phyloP scores from a whole-genome alignment of 176 grass and related monocot species.

The Carex littledalei region DNA sequence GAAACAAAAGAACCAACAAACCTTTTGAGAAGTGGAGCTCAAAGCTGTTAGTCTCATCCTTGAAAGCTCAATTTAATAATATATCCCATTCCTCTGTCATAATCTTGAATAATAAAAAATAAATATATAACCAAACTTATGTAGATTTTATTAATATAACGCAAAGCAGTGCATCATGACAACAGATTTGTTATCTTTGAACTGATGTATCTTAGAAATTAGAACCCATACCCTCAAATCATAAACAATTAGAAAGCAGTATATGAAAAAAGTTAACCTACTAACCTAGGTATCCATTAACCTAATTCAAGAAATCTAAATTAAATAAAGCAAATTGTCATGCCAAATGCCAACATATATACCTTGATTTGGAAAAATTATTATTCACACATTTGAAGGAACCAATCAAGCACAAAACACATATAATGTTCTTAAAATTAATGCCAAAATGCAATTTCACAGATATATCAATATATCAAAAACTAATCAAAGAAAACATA shows the following conservation, averaged over 20 bases:
- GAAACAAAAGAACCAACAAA: constrained; percentile 20
- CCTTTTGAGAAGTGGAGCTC: not conserved
- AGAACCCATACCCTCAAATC: not conserved
- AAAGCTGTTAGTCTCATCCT: not conserved
- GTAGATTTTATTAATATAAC: not conserved
- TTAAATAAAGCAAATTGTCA: not conserved
- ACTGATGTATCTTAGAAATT: not conserved
- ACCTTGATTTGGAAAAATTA: constrained; percentile 11
- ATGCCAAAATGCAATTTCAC: constrained; percentile 6
- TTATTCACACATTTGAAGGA: constrained; percentile 1
- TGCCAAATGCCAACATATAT: not conserved
- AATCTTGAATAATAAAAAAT: not conserved
- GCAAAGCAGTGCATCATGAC: too few species aligned
- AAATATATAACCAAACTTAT: not conserved
- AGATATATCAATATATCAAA: constrained; percentile 24
- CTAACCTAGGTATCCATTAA: not conserved
- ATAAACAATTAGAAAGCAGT: not conserved
- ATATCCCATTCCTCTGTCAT: not conserved
- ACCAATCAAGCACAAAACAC: not conserved
- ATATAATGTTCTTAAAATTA: not conserved
- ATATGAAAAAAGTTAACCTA: not conserved
- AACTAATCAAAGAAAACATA: constrained; percentile 4
- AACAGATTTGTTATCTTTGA: not conserved
- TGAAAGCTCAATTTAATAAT: not conserved
- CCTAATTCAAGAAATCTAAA: not conserved